Evolutionary conservation across 169 alveolate genomes (phyloP).

Genomic region (Theileria annulata): DNA sequence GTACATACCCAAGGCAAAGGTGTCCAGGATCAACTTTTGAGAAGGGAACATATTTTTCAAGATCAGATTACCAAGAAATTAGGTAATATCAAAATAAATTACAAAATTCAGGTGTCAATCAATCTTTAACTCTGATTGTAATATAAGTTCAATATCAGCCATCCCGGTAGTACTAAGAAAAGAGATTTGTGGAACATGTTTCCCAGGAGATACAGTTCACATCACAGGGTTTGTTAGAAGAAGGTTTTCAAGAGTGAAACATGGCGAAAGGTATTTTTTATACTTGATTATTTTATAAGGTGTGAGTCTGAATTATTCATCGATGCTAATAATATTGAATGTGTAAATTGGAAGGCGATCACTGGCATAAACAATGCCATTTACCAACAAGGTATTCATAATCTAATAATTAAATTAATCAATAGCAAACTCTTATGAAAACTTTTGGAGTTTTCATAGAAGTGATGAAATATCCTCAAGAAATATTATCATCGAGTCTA

Average conservation of each 20-base stretch:
- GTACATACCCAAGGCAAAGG: conserved; percentile 14
- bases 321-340: conserved; percentile 67
- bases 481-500: neutral
- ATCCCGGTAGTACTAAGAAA: conserved; percentile 70
- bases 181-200: conserved; percentile 70
- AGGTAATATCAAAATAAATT: conserved; percentile 24
- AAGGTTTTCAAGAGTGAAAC: conserved; percentile 63
- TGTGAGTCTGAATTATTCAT: conserved; percentile 70
- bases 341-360: conserved; percentile 31
- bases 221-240: conserved; percentile 64
- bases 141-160: conserved; percentile 1
- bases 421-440: conserved; percentile 40
- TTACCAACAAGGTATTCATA: conserved; percentile 1
- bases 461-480: conserved; percentile 16
- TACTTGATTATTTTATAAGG: neutral
- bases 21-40: conserved; percentile 43
- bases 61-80: conserved; percentile 71
- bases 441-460: conserved; percentile 27
- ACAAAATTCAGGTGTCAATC: conserved; percentile 47
- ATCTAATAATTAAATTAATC: neutral
- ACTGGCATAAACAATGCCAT: conserved; percentile 26
- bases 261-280: conserved; percentile 45
- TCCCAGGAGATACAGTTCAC: conserved; percentile 74
- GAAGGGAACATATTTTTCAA: conserved; percentile 37
- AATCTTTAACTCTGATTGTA: conserved; percentile 21